Base-by-base conservation (phyloP, 176 grass and related monocot genomes). In the Raddia guianensis region DNA sequence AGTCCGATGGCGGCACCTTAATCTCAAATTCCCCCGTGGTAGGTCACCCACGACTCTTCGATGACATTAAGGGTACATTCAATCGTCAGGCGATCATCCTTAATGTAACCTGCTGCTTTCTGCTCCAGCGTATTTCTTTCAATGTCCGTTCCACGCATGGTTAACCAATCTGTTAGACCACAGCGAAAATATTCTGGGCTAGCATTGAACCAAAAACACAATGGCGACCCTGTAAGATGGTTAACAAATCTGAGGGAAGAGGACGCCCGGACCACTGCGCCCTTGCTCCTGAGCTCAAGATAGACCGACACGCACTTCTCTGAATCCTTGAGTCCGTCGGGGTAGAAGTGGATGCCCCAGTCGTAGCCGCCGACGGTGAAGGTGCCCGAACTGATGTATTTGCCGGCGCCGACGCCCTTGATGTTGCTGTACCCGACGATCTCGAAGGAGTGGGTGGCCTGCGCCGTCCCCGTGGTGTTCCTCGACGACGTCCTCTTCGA, bases 321-420 rank as follows among this genome's bases (percentile, higher is more conserved):
- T 11, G 13, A 19, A 5, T 3, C 0, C 1, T 14, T 6, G 12
- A 2, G 0, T 40, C 73, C 54, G 3, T 75, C 54, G 19, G 73
- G 73, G 73, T 61, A 75, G 73, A 75, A 75, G 7, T n/a, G 19
- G 48, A 78, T 63, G 9, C 33, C 9, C 76, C 76, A 78, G 8
- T 78, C 47, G 60, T 52, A 66, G 61, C 61, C 46, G 27, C 76
- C 76, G 47, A 66, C 61, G 16, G 47, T 13, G 61, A 78, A 66
- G 45, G 14, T 66, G 14, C 21, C 76, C 8, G 76, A 78, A 5
- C 21, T 14, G 47, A 78, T 10, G 61, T 37, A 78, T 2, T 52
- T 2, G 8, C 60, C 75, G 46, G 65, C 5, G 15, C 75, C 75
- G 21, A 65, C 2, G 47, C 59, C 75, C 46, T 52, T 78, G 14